A percentile compares a stretch with the other conserved stretches of the same genome.
Evolutionary conservation across 2,329 filamentous ascomycete genomes (phyloP).

Genomic region (Basipetospora chlamydospora): DNA sequence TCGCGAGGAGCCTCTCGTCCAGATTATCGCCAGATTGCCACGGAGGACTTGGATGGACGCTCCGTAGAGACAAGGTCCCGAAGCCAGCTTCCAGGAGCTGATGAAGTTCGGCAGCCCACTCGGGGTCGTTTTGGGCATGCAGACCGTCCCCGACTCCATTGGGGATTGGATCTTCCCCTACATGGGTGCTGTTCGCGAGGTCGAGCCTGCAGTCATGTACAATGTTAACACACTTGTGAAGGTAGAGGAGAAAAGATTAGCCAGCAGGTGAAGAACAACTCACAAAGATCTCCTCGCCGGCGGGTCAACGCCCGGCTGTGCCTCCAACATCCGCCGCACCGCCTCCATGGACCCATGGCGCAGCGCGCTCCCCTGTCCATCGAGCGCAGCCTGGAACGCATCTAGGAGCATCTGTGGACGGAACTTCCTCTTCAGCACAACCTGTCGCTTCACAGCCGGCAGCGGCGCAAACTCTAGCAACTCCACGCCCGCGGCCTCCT

Average conservation of each 20-base stretch:
- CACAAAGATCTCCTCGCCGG: not conserved
- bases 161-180: not conserved
- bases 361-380: not conserved
- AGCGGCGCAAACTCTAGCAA: slow-evolving; percentile 1
- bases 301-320: not conserved
- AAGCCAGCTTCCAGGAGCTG: not conserved
- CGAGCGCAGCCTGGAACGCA: not conserved
- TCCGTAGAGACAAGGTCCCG: not conserved
- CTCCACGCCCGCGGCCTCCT: not conserved
- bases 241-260: not conserved
- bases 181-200: not conserved
- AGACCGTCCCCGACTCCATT: not conserved
- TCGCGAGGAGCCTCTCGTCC: not conserved
- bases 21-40: slow-evolving; percentile 1
- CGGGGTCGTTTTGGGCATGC: not conserved
- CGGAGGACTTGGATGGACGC: not conserved
- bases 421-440: slow-evolving; percentile 1
- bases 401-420: not conserved
- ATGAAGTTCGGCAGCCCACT: slow-evolving; percentile 1
- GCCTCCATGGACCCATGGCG: not conserved
- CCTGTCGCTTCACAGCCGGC: slow-evolving; percentile 1
- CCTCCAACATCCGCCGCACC: not conserved
- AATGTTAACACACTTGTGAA: not conserved
- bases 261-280: not conserved
- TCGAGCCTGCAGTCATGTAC: not conserved